A percentile compares a stretch with the other conserved stretches of the same genome.
Evolutionary conservation across 1,284 basidiomycete species (phyloP).

Genomic region (Apiotrichum sp.): DNA sequence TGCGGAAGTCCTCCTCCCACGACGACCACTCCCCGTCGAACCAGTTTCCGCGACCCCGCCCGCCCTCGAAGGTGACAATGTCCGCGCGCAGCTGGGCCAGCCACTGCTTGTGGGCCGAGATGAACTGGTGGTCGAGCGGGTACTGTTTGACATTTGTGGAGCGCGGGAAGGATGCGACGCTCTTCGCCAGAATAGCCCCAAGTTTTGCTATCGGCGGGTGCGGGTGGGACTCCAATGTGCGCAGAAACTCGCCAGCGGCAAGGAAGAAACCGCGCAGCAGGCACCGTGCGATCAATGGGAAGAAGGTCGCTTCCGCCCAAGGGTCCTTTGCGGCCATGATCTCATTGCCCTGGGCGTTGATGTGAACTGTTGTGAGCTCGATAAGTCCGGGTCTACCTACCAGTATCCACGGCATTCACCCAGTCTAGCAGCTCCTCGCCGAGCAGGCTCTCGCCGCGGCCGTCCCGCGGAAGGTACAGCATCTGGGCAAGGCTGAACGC

Average conservation of each 20-base stretch:
- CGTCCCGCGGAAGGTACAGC: constrained; percentile 76
- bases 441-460: constrained; percentile 74
- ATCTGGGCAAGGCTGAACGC: constrained; percentile 80
- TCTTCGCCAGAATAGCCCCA: constrained; percentile 57
- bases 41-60: constrained; percentile 57
- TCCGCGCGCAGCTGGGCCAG: constrained; percentile 66
- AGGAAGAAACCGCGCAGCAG: constrained; percentile 72
- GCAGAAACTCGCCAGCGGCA: constrained; percentile 69
- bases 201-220: constrained; percentile 61
- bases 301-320: constrained; percentile 79
- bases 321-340: constrained; percentile 65
- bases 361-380: constrained; percentile 4
- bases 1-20: constrained; percentile 66
- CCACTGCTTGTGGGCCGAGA: constrained; percentile 67
- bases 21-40: constrained; percentile 61
- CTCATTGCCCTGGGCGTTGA: constrained; percentile 72
- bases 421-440: constrained; percentile 95
- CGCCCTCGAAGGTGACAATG: constrained; percentile 59
- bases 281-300: constrained; percentile 54
- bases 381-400: constrained; percentile 14
- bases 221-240: constrained; percentile 62
- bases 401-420: constrained; percentile 78
- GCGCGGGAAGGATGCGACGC: constrained; percentile 68
- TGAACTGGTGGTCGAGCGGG: constrained; percentile 67
- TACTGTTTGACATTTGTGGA: constrained; percentile 53